Evolutionary conservation across 176 grass and related monocot genomes (phyloP).

Genomic region (Eleusine coracana): DNA sequence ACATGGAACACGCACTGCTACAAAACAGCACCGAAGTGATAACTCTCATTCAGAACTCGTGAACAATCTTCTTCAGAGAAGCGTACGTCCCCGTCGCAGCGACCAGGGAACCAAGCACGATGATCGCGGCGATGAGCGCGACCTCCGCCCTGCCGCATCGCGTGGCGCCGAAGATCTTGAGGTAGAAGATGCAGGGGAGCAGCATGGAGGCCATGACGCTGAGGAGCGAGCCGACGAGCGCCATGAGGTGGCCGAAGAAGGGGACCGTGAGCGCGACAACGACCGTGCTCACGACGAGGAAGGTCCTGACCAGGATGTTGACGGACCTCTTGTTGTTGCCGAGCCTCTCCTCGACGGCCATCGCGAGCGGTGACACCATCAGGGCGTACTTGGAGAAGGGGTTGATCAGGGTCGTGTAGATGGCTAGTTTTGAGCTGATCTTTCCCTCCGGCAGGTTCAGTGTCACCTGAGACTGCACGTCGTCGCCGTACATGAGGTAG

Average conservation of each 20-base stretch:
- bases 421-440: conserved; percentile 64
- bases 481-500: conserved; percentile 81
- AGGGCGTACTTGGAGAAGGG: conserved; percentile 82
- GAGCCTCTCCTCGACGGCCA: conserved; percentile 61
- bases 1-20: neutral
- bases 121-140: conserved; percentile 43
- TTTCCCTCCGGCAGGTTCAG: conserved; percentile 73
- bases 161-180: conserved; percentile 58
- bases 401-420: conserved; percentile 77
- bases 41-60: conserved; percentile 42
- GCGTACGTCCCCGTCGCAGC: conserved; percentile 62
- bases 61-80: conserved; percentile 65
- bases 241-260: conserved; percentile 84
- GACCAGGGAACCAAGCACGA: conserved; percentile 55
- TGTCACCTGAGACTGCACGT: conserved; percentile 63
- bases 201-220: conserved; percentile 68
- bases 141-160: conserved; percentile 49
- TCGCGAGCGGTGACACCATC: conserved; percentile 59
- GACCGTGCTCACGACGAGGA: conserved; percentile 63
- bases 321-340: conserved; percentile 29
- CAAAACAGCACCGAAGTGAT: conserved; percentile 7
- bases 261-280: conserved; percentile 62
- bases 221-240: conserved; percentile 74
- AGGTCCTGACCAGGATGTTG: conserved; percentile 39
- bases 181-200: conserved; percentile 79